These are phyloP conservation scores for Aspergillus sergii DNA, from an alignment of 2,329 filamentous ascomycete genomes.

Conservation along the genomic window DNA sequence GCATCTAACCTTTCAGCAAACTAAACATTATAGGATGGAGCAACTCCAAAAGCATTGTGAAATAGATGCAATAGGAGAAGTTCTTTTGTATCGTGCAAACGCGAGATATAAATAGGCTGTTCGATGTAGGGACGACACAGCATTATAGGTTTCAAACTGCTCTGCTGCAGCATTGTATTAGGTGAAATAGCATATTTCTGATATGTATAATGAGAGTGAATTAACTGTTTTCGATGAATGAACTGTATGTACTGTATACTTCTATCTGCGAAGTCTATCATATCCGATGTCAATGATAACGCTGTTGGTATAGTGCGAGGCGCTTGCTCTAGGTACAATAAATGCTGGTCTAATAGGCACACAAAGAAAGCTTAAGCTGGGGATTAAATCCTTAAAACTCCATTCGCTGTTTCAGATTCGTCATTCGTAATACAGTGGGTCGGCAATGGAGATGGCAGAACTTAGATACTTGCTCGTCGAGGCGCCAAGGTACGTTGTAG, in stretches of 20 bases:
- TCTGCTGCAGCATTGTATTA: not conserved
- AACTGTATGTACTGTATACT: not conserved
- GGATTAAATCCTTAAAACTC: not conserved
- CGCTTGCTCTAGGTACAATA: not conserved
- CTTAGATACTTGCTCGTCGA: constrained; percentile 70
- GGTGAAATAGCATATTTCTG: no score
- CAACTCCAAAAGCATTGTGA: no score
- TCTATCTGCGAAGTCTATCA: not conserved
- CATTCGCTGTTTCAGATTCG: not conserved
- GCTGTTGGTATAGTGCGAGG: not conserved
- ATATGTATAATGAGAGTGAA: not conserved
- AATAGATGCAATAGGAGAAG: no score
- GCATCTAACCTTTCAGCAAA: no score
- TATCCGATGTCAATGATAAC: not conserved
- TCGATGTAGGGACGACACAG: no score
- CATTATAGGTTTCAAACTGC: no score
- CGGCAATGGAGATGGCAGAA: not conserved
- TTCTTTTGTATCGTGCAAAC: no score
- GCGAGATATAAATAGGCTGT: no score
- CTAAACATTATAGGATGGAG: no score
- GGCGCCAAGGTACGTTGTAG: constrained; percentile 78
- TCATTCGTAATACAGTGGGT: not conserved
- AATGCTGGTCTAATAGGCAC: not conserved
- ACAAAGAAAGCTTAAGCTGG: not conserved
- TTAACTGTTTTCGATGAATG: not conserved